These are phyloP conservation scores for Domatiomyces catenatus DNA, from an alignment of 2,329 filamentous ascomycete genomes.

Conservation along the genomic window DNA sequence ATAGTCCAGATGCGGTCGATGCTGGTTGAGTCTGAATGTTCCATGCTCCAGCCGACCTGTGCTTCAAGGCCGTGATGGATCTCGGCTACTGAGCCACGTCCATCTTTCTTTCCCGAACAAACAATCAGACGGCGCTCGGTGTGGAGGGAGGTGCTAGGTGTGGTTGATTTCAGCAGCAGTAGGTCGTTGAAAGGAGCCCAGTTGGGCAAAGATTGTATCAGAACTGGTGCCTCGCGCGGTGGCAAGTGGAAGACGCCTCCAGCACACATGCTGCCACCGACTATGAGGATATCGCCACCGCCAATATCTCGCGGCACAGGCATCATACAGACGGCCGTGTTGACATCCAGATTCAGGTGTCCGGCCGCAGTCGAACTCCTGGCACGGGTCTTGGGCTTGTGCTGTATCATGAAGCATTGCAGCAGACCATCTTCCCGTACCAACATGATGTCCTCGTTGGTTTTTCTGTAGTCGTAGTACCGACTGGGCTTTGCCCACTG, in stretches of 20 bases:
- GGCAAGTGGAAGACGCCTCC: conserved; percentile 61
- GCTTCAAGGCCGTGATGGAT: conserved; percentile 56
- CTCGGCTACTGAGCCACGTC: conserved; percentile 50
- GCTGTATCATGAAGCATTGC: conserved; percentile 46
- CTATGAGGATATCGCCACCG: conserved; percentile 61
- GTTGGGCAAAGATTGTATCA: conserved; percentile 48
- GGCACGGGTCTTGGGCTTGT: background rate
- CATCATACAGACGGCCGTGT: conserved; percentile 57
- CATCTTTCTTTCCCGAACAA: conserved; percentile 19
- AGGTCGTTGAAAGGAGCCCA: conserved; percentile 41
- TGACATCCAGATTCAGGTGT: conserved; percentile 37
- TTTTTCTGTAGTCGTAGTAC: conserved; percentile 43
- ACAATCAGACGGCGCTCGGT: conserved; percentile 7
- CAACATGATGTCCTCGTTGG: conserved; percentile 67
- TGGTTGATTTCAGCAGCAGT: conserved; percentile 6
- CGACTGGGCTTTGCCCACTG: conserved; percentile 71
- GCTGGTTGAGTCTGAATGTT: conserved; percentile 26
- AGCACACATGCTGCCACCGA: conserved; percentile 61
- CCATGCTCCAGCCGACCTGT: conserved; percentile 38
- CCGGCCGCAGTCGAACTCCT: conserved; percentile 30
- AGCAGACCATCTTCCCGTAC: conserved; percentile 77
- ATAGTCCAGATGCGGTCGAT: conserved; percentile 32
- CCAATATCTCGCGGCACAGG: conserved; percentile 27
- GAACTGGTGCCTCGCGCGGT: conserved; percentile 38
- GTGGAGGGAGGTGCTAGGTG: background rate